Percentiles rank a stretch among this genome's conserved stretches.
Evolutionary conservation across 768 basidiomycete species (phyloP).

Genomic region (Rhizopogon sp.): DNA sequence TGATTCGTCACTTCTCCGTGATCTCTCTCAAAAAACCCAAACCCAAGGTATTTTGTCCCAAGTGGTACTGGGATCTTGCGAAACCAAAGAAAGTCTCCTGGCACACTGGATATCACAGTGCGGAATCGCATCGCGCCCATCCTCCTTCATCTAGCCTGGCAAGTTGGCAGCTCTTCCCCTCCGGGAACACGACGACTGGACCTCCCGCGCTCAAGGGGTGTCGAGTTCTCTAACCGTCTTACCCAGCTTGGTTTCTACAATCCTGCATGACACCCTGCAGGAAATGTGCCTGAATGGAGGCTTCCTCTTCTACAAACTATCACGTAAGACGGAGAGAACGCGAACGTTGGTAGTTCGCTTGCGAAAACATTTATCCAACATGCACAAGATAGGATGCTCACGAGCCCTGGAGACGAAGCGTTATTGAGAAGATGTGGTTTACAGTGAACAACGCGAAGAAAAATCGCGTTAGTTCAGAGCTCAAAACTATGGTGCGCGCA

Average conservation of each 20-base stretch:
- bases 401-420: slow-evolving; percentile 19
- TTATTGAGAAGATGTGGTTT: slow-evolving; percentile 40
- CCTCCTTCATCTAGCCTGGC: slow-evolving; percentile 84
- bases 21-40: slow-evolving; percentile 31
- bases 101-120: slow-evolving; percentile 79
- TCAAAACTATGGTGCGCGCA: slow-evolving; percentile 72
- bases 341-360: slow-evolving; percentile 93
- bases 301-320: slow-evolving; percentile 82
- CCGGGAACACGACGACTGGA: slow-evolving; percentile 82
- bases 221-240: slow-evolving; percentile 41
- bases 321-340: slow-evolving; percentile 94
- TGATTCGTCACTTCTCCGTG: slow-evolving; percentile 36
- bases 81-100: slow-evolving; percentile 71
- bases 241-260: slow-evolving; percentile 55
- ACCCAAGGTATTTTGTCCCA: slow-evolving; percentile 73
- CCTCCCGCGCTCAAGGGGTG: slow-evolving; percentile 67
- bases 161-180: slow-evolving; percentile 79
- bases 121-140: slow-evolving; percentile 81
- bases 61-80: slow-evolving; percentile 93
- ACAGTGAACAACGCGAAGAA: slow-evolving; percentile 98
- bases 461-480: slow-evolving; percentile 46
- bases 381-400: slow-evolving; percentile 39
- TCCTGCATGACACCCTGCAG: slow-evolving; percentile 43
- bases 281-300: slow-evolving; percentile 43
- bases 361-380: slow-evolving; percentile 86